These are phyloP conservation scores for Clonostachys byssicola DNA, from an alignment of 2,329 filamentous ascomycete genomes.

Conservation along the genomic window DNA sequence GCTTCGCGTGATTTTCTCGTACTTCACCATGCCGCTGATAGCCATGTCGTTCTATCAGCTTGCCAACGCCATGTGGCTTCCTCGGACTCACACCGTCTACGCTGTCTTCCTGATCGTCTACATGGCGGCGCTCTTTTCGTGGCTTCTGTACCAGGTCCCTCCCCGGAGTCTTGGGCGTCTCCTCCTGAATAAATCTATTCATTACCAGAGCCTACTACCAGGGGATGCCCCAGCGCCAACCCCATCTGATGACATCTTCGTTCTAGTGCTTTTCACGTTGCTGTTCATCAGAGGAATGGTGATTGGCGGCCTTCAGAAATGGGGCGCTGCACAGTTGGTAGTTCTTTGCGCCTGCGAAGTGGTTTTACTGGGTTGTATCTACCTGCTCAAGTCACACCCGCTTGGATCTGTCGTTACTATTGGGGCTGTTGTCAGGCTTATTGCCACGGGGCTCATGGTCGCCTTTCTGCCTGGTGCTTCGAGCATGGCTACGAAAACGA, in stretches of 20 bases:
- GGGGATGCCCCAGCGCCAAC: conserved; percentile 40
- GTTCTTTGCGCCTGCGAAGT: conserved; percentile 67
- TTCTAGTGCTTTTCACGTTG: conserved; percentile 39
- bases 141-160: conserved; percentile 16
- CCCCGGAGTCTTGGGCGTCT: conserved; percentile 19
- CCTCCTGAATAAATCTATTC: conserved; percentile 48
- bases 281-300: conserved; percentile 62
- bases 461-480: conserved; percentile 58
- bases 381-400: conserved; percentile 42
- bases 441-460: conserved; percentile 34
- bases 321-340: conserved; percentile 58
- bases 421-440: conserved; percentile 49
- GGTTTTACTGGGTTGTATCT: conserved; percentile 41
- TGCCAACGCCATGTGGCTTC: conserved; percentile 6
- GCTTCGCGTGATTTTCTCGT: conserved; percentile 70
- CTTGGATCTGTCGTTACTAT: conserved; percentile 64
- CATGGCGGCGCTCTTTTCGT: conserved; percentile 16
- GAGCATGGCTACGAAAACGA: conserved; percentile 56
- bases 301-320: conserved; percentile 59
- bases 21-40: conserved; percentile 68
- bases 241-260: conserved; percentile 57
- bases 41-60: conserved; percentile 72
- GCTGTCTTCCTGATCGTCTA: conserved; percentile 10
- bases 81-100: conserved; percentile 25
- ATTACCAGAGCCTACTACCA: conserved; percentile 53